phyloP scores from a whole-genome alignment of 2,329 filamentous ascomycete genomes.

The Zymoseptoria crescenta region DNA sequence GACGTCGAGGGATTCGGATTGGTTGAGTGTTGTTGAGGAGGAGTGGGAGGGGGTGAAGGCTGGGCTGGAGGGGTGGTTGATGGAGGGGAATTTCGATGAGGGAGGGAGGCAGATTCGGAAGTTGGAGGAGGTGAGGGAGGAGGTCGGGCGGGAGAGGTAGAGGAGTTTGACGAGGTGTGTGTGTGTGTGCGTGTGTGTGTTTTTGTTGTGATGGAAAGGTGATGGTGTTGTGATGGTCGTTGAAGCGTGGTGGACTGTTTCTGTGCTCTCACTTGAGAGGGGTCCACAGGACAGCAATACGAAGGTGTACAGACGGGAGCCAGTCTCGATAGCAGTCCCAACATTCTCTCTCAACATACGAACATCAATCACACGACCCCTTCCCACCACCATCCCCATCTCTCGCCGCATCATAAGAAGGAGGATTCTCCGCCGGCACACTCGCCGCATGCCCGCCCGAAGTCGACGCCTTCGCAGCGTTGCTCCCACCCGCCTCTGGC shows the following conservation, averaged over 20 bases:
- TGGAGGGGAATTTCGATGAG: slow-evolving; percentile 48
- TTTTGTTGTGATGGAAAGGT: too few relatives aligned
- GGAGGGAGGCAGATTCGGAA: slow-evolving; percentile 45
- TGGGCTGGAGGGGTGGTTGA: slow-evolving; percentile 49
- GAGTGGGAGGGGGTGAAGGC: slow-evolving; percentile 48
- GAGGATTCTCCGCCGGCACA: background rate
- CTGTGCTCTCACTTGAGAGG: too few relatives aligned
- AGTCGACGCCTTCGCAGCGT: background rate
- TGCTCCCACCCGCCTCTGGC: slow-evolving; percentile 5
- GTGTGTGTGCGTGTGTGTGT: too few relatives aligned
- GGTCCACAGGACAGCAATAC: too few relatives aligned
- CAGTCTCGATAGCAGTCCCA: background rate
- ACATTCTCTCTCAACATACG: background rate
- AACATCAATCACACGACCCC: background rate
- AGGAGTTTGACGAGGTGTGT: too few relatives aligned
- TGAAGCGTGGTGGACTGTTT: too few relatives aligned
- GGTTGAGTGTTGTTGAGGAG: slow-evolving; percentile 51
- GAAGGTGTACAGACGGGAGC: too few relatives aligned
- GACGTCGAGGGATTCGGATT: slow-evolving; percentile 50
- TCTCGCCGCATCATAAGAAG: background rate
- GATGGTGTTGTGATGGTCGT: too few relatives aligned
- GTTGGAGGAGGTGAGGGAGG: slow-evolving; percentile 31
- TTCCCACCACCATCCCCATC: background rate
- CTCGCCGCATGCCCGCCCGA: background rate
- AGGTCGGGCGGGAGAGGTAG: too few relatives aligned